Evolutionary conservation across 2,329 filamentous ascomycete genomes (phyloP).

Genomic region (Nemania diffusa): DNA sequence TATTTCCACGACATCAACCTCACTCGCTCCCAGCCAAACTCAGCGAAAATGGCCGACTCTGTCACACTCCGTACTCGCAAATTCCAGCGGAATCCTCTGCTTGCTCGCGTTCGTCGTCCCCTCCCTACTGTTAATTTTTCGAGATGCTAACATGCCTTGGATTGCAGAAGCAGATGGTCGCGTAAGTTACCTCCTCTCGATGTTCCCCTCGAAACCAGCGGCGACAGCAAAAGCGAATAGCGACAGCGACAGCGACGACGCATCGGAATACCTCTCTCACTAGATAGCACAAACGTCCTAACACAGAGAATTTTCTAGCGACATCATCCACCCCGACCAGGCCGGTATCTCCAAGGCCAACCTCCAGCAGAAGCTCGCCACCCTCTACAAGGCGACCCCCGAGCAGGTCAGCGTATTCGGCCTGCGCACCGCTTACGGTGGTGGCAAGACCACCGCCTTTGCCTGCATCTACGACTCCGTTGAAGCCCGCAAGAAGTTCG

Average conservation of each 20-base stretch:
- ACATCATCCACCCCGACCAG: constrained; percentile 98
- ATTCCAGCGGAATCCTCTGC: constrained; percentile 99
- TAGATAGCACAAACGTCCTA: constrained; percentile 13
- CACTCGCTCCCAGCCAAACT: constrained; percentile 40
- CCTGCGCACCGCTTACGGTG: constrained; percentile 98
- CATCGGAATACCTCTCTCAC: background rate
- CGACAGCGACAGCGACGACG: constrained; percentile 4
- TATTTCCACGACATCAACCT: constrained; percentile 36
- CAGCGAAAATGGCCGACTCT: constrained; percentile 86
- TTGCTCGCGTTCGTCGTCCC: constrained; percentile 55
- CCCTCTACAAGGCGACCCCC: constrained; percentile 98
- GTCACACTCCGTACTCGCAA: constrained; percentile 97
- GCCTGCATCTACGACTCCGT: constrained; percentile 93
- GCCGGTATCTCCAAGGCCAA: constrained; percentile 99
- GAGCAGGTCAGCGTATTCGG: constrained; percentile 98
- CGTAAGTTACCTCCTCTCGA: constrained; percentile 35
- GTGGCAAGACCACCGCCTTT: constrained; percentile 99
- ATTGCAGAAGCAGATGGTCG: constrained; percentile 42
- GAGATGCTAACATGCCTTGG: constrained; percentile 23
- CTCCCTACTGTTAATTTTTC: background rate
- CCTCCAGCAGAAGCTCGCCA: constrained; percentile 92
- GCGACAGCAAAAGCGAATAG: constrained; percentile 1
- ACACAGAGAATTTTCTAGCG: constrained; percentile 65
- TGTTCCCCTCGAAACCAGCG: constrained; percentile 4
- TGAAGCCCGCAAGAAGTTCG: constrained; percentile 99